phyloP scores from a whole-genome alignment of 2,329 filamentous ascomycete species.

The Claviceps pusilla region DNA sequence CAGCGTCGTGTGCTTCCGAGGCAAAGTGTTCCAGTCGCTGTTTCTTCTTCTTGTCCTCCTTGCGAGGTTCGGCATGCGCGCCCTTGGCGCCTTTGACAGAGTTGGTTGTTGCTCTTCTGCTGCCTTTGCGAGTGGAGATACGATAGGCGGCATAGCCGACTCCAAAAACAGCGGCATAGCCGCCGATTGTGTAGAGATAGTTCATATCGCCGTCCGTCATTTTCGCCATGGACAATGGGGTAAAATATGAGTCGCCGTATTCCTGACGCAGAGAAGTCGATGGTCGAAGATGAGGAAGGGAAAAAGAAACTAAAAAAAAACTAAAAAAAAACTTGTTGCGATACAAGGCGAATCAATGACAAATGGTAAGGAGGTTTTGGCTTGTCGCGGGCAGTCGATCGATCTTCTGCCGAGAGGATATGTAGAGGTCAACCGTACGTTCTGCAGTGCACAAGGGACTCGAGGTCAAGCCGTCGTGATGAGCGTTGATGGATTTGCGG shows the following conservation, averaged over 20 bases:
- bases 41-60: conserved; percentile 30
- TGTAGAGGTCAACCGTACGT: background rate
- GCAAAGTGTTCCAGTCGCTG: conserved; percentile 29
- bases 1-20: conserved; percentile 20
- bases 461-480: background rate
- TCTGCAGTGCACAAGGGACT: background rate
- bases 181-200: conserved; percentile 22
- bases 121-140: conserved; percentile 20
- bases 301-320: no score
- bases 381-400: background rate
- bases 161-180: conserved; percentile 22
- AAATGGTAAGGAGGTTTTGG: background rate
- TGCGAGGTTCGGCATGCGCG: conserved; percentile 19
- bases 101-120: conserved; percentile 15
- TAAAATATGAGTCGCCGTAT: background rate
- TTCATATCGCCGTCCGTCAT: conserved; percentile 21
- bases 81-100: conserved; percentile 17
- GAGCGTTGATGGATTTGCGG: background rate
- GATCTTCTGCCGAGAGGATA: background rate
- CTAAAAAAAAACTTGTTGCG: background rate
- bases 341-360: background rate
- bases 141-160: conserved; percentile 22
- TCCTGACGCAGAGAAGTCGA: background rate
- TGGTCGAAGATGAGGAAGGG: background rate
- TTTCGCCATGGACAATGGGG: conserved; percentile 2